These are phyloP conservation scores for Pythium scleroteichum DNA, from an alignment of 352 stramenopile species.

Conservation along the genomic window DNA sequence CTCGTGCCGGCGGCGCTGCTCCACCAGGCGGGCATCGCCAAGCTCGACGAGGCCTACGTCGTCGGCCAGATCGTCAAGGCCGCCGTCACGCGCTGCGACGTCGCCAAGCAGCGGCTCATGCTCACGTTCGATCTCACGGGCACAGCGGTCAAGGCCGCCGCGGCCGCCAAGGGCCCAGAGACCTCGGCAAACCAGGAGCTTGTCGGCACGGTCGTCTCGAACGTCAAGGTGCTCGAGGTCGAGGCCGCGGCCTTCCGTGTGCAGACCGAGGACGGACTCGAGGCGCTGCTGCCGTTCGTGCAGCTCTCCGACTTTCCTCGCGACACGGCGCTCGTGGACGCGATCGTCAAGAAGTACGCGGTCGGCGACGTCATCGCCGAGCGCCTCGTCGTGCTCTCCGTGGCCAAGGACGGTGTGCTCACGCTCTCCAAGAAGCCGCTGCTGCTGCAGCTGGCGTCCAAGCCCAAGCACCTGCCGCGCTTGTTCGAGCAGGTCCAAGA, in stretches of 20 bases:
- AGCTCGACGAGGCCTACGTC: conserved; percentile 84
- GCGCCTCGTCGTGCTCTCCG: conserved; percentile 67
- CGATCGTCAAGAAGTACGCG: conserved; percentile 54
- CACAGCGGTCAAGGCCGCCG: conserved; percentile 33
- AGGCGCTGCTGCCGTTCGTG: conserved; percentile 76
- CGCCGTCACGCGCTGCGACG: conserved; percentile 72
- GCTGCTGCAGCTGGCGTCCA: conserved; percentile 50
- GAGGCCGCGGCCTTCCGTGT: conserved; percentile 71
- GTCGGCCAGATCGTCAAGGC: conserved; percentile 87
- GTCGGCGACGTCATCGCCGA: conserved; percentile 56
- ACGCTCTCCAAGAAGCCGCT: conserved; percentile 85
- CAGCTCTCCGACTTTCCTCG: conserved; percentile 87
- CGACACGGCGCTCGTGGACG: conserved; percentile 71
- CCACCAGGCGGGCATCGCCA: conserved; percentile 75
- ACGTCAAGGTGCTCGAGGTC: conserved; percentile 70
- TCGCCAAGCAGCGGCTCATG: conserved; percentile 81
- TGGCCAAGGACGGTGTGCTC: conserved; percentile 67
- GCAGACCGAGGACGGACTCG: conserved; percentile 69
- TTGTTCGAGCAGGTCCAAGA: conserved; percentile 64
- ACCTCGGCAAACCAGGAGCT: conserved; percentile 31
- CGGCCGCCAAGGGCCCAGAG: background rate
- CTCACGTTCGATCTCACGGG: conserved; percentile 74
- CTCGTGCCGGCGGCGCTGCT: conserved; percentile 88
- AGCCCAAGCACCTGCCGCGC: conserved; percentile 43
- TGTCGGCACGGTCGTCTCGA: conserved; percentile 55